Percentiles rank a stretch among this genome's conserved stretches.
Evolutionary conservation across 2,329 filamentous ascomycete genomes (phyloP).

Genomic region (Fusarium sp.): DNA sequence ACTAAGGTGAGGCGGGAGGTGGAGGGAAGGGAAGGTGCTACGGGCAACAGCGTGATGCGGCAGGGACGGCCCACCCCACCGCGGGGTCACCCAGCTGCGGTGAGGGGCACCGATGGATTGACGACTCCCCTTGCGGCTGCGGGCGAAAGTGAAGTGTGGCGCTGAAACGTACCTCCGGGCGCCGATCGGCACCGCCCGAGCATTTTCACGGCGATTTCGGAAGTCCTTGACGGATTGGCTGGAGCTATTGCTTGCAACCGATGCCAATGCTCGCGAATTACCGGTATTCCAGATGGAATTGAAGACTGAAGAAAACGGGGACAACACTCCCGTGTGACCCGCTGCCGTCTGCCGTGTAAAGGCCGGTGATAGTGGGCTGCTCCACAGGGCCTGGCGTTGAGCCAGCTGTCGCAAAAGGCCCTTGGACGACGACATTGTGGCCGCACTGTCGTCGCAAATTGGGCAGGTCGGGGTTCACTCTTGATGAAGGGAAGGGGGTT

Average conservation of each 20-base stretch:
- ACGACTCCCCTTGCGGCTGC: background rate
- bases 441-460: conserved; percentile 38
- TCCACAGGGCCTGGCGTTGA: conserved; percentile 40
- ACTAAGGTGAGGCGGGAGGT: background rate
- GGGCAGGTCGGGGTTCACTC: conserved; percentile 33
- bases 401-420: conserved; percentile 44
- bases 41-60: conserved; percentile 32
- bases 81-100: conserved; percentile 23
- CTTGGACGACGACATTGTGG: conserved; percentile 42
- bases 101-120: conserved; percentile 18
- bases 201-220: conserved; percentile 34
- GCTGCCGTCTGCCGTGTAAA: conserved; percentile 30
- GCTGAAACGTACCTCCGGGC: conserved; percentile 43
- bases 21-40: conserved; percentile 15
- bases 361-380: conserved; percentile 36
- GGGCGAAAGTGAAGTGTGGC: background rate
- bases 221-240: conserved; percentile 14
- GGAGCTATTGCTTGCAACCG: conserved; percentile 18
- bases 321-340: background rate
- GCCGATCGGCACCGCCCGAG: conserved; percentile 31
- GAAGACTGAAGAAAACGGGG: conserved; percentile 7
- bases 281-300: conserved; percentile 1
- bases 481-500: background rate
- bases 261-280: conserved; percentile 20
- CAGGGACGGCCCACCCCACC: conserved; percentile 17